Evolutionary conservation across 2,329 filamentous ascomycete genomes (phyloP).

Genomic region (Claviceps fusiformis): DNA sequence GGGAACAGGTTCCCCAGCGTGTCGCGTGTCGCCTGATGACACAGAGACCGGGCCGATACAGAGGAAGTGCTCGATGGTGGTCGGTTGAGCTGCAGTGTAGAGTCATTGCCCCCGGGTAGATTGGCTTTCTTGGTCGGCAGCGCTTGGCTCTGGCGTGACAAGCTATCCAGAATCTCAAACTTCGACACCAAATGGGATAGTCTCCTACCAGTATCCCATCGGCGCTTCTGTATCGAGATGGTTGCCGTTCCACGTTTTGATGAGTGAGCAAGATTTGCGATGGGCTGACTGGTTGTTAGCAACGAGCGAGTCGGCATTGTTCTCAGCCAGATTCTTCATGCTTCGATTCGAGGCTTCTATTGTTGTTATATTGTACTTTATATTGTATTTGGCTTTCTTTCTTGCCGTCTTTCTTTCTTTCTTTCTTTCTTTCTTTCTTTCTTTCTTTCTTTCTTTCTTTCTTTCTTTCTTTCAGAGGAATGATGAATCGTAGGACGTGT

Average conservation of each 20-base stretch:
- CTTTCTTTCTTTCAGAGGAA: not conserved
- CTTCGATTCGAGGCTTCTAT: not conserved
- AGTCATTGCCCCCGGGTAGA: not conserved
- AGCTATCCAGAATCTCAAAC: slow-evolving; percentile 19
- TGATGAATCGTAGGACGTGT: not conserved
- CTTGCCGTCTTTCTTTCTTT: too few species aligned
- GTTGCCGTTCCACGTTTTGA: not conserved
- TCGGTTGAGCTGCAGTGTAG: not conserved
- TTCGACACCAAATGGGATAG: slow-evolving; percentile 22
- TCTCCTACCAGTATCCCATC: not conserved
- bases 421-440: too few species aligned
- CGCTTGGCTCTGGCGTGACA: slow-evolving; percentile 1
- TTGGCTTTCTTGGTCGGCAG: not conserved
- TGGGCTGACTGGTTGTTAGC: not conserved
- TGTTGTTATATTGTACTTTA: not conserved
- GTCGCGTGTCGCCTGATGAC: not conserved
- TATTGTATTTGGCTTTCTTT: too few species aligned
- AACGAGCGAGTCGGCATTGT: slow-evolving; percentile 3
- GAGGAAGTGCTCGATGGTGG: not conserved
- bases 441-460: not conserved
- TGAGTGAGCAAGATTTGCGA: not conserved
- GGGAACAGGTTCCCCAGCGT: not conserved
- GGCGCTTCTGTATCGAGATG: not conserved
- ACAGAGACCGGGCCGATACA: not conserved
- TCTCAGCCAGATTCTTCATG: not conserved